phyloP scores from a whole-genome alignment of 371 early-diverging fungal genomes.

The Caulochytrium protostelioides region DNA sequence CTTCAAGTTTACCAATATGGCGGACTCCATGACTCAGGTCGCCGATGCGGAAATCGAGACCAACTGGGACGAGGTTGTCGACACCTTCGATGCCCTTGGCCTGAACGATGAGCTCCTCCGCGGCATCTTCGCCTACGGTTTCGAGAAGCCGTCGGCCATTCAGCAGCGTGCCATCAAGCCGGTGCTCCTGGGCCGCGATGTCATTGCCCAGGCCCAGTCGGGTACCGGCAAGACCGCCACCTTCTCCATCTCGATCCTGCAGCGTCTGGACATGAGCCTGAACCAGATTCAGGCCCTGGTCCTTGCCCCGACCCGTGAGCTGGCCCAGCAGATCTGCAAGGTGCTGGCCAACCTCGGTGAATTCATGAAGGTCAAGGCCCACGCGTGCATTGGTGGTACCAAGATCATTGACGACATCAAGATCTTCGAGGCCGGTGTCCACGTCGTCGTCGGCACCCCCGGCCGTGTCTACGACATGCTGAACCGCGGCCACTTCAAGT shows the following conservation, averaged over 20 bases:
- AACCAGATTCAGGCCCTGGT: slow-evolving; percentile 69
- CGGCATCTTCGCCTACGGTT: slow-evolving; percentile 39
- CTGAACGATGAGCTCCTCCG: slow-evolving; percentile 29
- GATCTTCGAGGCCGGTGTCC: slow-evolving; percentile 40
- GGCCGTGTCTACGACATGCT: slow-evolving; percentile 91
- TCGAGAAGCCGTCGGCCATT: slow-evolving; percentile 75
- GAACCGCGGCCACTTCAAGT: slow-evolving; percentile 51
- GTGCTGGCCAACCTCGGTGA: slow-evolving; percentile 63
- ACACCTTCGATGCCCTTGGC: slow-evolving; percentile 30
- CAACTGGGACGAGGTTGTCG: slow-evolving; percentile 17
- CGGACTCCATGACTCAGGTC: too few relatives aligned
- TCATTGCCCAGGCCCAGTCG: slow-evolving; percentile 88
- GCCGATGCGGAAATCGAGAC: too few relatives aligned
- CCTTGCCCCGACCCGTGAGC: slow-evolving; percentile 76
- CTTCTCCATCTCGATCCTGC: slow-evolving; percentile 77
- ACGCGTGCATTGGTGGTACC: slow-evolving; percentile 80
- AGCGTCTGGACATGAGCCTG: slow-evolving; percentile 49
- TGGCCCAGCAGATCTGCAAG: slow-evolving; percentile 72
- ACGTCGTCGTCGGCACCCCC: slow-evolving; percentile 81
- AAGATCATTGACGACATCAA: slow-evolving; percentile 57
- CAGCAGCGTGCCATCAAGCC: slow-evolving; percentile 80
- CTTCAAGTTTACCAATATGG: too few relatives aligned
- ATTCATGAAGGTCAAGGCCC: slow-evolving; percentile 56
- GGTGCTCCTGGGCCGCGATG: slow-evolving; percentile 62
- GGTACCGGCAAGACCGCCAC: slow-evolving; percentile 97